A percentile compares a stretch with the other conserved stretches of the same genome.
phyloP scores from a whole-genome alignment of 2,329 filamentous ascomycete genomes.

The Cladosporium sp. region DNA sequence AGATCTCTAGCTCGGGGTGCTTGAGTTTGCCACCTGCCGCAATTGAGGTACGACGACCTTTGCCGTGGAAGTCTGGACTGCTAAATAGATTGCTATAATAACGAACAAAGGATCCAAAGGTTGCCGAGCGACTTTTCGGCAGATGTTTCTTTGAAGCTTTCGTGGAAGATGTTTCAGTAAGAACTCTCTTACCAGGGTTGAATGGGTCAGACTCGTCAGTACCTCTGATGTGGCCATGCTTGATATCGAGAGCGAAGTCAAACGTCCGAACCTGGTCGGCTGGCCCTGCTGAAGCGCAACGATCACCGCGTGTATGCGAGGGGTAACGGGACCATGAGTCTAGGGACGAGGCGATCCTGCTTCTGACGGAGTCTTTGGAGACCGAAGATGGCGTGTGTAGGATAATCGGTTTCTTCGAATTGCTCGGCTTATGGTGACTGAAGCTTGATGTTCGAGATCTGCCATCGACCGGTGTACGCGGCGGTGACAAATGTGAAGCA shows the following conservation, averaged over 20 bases:
- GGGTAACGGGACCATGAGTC: constrained; percentile 45
- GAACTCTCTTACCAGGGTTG: background rate
- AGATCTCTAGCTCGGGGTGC: constrained; percentile 45
- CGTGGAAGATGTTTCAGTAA: background rate
- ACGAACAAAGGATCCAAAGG: constrained; percentile 38
- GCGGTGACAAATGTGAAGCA: constrained; percentile 2
- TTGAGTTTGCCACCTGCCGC: constrained; percentile 39
- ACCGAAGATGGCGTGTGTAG: constrained; percentile 9
- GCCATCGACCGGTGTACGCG: background rate
- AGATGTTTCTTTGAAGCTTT: constrained; percentile 18
- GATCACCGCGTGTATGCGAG: constrained; percentile 41
- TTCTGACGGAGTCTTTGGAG: background rate
- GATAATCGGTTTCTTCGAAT: background rate
- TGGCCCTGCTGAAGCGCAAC: constrained; percentile 37
- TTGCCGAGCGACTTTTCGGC: constrained; percentile 36
- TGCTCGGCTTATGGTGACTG: background rate
- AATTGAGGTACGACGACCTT: constrained; percentile 43
- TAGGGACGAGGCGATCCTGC: constrained; percentile 22
- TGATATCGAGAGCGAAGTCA: constrained; percentile 36
- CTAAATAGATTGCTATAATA: constrained; percentile 45
- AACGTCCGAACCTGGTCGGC: constrained; percentile 37
- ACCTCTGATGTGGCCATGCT: background rate
- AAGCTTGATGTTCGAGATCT: background rate
- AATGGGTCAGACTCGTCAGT: background rate
- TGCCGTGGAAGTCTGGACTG: constrained; percentile 36